Evolutionary conservation across 371 early-diverging fungal genomes (phyloP).

Genomic region (Mortierella polycephala): DNA sequence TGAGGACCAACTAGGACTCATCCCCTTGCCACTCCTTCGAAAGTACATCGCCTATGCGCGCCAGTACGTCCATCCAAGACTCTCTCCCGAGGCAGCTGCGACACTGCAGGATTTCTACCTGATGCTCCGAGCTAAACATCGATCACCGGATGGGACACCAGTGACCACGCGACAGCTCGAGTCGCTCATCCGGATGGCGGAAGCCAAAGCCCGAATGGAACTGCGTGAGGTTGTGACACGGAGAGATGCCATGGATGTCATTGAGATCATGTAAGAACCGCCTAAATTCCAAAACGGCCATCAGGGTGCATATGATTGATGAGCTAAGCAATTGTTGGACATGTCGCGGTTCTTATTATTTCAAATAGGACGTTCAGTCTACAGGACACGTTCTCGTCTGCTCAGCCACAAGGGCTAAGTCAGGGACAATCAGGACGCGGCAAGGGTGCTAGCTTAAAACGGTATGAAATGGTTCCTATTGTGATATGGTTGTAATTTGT

Average conservation of each 20-base stretch:
- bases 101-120: constrained; percentile 81
- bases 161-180: constrained; percentile 99
- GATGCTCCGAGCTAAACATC: constrained; percentile 74
- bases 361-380: constrained; percentile 51
- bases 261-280: constrained; percentile 71
- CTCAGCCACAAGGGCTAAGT: constrained; percentile 1
- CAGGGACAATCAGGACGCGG: constrained; percentile 39
- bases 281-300: background rate
- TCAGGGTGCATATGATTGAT: constrained; percentile 1
- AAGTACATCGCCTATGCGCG: constrained; percentile 86
- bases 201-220: constrained; percentile 97
- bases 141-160: constrained; percentile 78
- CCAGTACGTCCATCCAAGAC: constrained; percentile 76
- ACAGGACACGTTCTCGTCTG: constrained; percentile 29
- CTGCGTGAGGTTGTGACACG: constrained; percentile 84
- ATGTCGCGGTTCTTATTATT: background rate
- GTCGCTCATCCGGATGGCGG: constrained; percentile 97
- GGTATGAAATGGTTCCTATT: constrained; percentile 3
- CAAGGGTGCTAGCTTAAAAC: constrained; percentile 33
- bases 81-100: constrained; percentile 64
- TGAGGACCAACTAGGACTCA: constrained; percentile 61
- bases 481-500: background rate
- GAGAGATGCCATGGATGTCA: constrained; percentile 89
- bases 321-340: background rate
- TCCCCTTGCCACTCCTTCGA: constrained; percentile 69